Evolutionary conservation across 768 basidiomycete species (phyloP), one percentile per base, ranked within the genome.

Genomic region (Hygrophorus pudorinus): DNA sequence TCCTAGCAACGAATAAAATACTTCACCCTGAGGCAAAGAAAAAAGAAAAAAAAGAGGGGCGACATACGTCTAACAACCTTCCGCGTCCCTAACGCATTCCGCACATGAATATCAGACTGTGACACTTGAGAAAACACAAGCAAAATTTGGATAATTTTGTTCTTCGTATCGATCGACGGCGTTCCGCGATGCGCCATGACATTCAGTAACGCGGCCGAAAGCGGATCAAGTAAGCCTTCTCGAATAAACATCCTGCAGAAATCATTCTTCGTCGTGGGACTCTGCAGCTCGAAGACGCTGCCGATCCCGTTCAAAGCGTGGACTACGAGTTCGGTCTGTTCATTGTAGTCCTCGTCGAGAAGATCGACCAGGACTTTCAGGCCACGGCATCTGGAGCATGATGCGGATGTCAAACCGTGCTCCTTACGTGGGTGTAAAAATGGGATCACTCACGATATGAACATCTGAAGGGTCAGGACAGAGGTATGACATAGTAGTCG

Each of bases 241-340:
- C 91, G 75, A 33, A 96, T 89, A 67, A 98, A 94, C 85, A 98
- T 93, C 8, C 96, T 78, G 57, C 93, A 97, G 59, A 98, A 98
- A 63, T 98, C 96, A 57, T 96, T 97, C 61, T 96, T 90, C 9
- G 93, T 92, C 3, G 93, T 96, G 6, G 96, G 88, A 38, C 88
- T 91, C 60, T 97, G 85, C 10, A 98, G 74, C 51, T 98, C 93
- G 56, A 99, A 97, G 12, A 98, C 96, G 50, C 81, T 90, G 38
- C 85, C 82, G 40, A 99, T 91, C 7, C 94, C 94, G 48, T 94
- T 89, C 11, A 99, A 72, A 5, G 96, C 92, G 47, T 93, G 88
- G 18, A 88, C 81, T 35, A 99, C 83, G 8, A 99, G 79, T 42
- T 90, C 87, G 10, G 81, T 79, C 61, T 96, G 89, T 50, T 93